These are phyloP conservation scores for Skeletonema marinoi DNA, from an alignment of 108 stramenopile species.

Conservation along the genomic window DNA sequence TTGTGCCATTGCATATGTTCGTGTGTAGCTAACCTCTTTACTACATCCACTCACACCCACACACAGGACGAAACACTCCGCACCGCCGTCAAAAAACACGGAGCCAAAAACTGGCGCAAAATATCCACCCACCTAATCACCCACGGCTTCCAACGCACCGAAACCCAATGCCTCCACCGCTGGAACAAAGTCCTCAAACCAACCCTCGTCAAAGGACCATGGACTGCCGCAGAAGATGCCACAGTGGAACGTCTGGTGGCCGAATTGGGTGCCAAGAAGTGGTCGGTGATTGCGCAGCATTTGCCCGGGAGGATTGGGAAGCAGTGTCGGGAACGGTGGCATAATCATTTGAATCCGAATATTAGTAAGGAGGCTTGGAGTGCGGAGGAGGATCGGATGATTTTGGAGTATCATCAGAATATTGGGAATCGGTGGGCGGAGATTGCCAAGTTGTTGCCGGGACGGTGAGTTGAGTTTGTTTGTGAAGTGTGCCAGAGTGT, in stretches of 20 bases:
- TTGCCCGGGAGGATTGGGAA: constrained; percentile 94
- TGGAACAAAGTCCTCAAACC: constrained; percentile 81
- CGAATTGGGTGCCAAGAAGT: constrained; percentile 73
- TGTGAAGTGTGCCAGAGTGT: not conserved
- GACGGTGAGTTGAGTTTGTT: constrained; percentile 57
- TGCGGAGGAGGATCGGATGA: constrained; percentile 85
- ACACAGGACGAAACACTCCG: constrained; percentile 64
- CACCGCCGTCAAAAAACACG: constrained; percentile 62
- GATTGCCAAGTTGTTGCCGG: constrained; percentile 87
- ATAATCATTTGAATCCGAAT: constrained; percentile 94
- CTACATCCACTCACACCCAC: not conserved
- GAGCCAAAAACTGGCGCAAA: constrained; percentile 77
- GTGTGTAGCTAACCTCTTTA: not conserved
- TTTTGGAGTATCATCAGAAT: constrained; percentile 66
- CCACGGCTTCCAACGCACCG: constrained; percentile 39
- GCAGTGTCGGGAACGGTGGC: constrained; percentile 98
- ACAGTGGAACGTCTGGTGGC: constrained; percentile 75
- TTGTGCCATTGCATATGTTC: too few species aligned
- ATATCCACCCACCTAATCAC: constrained; percentile 55
- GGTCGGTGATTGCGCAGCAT: constrained; percentile 85
- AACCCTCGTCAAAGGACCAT: constrained; percentile 78
- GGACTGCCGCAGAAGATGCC: constrained; percentile 92
- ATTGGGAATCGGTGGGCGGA: constrained; percentile 88
- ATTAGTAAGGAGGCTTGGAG: constrained; percentile 93
- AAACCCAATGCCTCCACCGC: constrained; percentile 77